Base-by-base conservation (phyloP, 768 basidiomycete genomes). In the Royoungia palumana region DNA sequence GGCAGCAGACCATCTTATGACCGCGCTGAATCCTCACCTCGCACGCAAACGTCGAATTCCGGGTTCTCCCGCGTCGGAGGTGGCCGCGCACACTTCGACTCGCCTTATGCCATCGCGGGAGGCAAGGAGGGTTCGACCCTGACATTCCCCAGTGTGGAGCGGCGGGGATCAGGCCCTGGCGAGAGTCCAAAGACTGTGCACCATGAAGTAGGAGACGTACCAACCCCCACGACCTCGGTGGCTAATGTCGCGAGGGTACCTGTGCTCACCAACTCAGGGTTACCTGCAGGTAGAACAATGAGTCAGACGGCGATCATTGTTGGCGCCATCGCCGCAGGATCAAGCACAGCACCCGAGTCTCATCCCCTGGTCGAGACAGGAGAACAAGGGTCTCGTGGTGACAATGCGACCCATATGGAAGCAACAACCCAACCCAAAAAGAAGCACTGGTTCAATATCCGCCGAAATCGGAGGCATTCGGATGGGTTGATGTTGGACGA, bases 41-140 rank as follows among this genome's bases (percentile, higher is more conserved):
- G 58, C 45, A 51, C 70, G 14, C 67, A 59, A 44, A 53, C 60
- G 11, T 63, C 63, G 12, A 55, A 67, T 7, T 79, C 86, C 17
- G 91, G 91, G 3, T 96, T 97, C 70, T 81, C 89, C 5, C 78
- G 92, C 41, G 79, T 97, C 2, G 86, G 89, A 13, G 94, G 94
- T 12, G 94, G 94, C 25, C 76, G 85, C 35, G 88, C 94, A 2
- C 85, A 93, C 58, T 88, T 84, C 42, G 86, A 92, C 47, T 72
- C 85, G 9, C 94, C 94, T 0, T 96, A 94, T 64, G 85, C 89
- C 1, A 89, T 90, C 44, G 69, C 78, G 12, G 66, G 74, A 14
- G 58, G 63, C 2, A 68, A 69, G 35, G 70, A 61, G 13, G 77
- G 77, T 2, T 84, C 85, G 17, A 83, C 79, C 2, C 75, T 83